Conservation (phyloP, 805 yeast species). For the Sungouiella thailandica region DNA sequence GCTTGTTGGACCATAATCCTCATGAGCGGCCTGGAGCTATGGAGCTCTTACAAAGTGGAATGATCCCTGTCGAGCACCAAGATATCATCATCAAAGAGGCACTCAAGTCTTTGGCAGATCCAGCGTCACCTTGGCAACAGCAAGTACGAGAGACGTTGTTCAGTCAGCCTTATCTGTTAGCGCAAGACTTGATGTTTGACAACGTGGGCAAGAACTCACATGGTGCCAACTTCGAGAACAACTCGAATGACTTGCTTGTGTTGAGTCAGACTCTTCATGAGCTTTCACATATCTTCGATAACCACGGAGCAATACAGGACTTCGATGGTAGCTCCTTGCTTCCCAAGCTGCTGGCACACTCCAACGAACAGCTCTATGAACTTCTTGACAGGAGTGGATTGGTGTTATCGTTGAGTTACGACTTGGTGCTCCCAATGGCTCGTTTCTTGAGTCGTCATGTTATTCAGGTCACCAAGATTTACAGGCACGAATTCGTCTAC, state of each 20-base stretch:
- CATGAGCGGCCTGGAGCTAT: constrained; percentile 73
- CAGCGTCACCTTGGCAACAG: constrained; percentile 90
- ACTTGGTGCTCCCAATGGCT: constrained; percentile 86
- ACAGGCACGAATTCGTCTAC: constrained; percentile 75
- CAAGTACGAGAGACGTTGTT: constrained; percentile 86
- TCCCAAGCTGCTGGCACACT: constrained; percentile 70
- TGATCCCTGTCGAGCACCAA: constrained; percentile 83
- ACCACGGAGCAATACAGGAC: constrained; percentile 86
- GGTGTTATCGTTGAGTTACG: constrained; percentile 84
- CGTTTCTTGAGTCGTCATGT: constrained; percentile 68
- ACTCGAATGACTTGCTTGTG: constrained; percentile 46
- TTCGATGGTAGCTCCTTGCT: constrained; percentile 60
- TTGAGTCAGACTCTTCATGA: constrained; percentile 57
- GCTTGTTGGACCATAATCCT: constrained; percentile 77
- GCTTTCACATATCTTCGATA: constrained; percentile 57
- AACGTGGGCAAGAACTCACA: constrained; percentile 27
- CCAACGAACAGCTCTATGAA: constrained; percentile 66
- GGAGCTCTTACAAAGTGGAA: constrained; percentile 70
- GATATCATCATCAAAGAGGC: constrained; percentile 90
- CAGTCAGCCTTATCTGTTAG: constrained; percentile 77
- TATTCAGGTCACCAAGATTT: constrained; percentile 52
- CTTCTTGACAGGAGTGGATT: constrained; percentile 83
- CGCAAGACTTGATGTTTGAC: constrained; percentile 82
- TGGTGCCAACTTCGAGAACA: constrained; percentile 21
- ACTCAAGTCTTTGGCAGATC: constrained; percentile 75